Base-by-base conservation (phyloP, 1,284 basidiomycete species). In the Lentinus polychrous region DNA sequence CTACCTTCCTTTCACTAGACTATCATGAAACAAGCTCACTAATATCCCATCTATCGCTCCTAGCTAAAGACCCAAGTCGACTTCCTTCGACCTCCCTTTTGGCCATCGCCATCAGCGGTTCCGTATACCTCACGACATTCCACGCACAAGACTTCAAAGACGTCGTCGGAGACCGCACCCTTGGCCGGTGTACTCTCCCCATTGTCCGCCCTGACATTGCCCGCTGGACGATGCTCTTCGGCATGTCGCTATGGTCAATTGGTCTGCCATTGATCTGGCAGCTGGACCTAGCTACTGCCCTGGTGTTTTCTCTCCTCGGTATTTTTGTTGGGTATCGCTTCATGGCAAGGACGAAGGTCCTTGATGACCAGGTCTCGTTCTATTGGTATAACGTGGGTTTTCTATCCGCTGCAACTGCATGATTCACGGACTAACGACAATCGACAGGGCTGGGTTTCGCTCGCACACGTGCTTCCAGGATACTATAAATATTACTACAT, bases 71-170 rank as follows among this genome's bases (percentile, higher is more conserved):
- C 18, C 38, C 24, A 32, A 32, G 11, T 27, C 17, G 14, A 2
- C 17, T 32, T 7, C 20, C 22, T n/a, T 33, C 33, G 50, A 58
- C 41, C 14, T 52, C 60, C 7, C 31, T 53, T 1, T 27, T 54
- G n/a, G 49, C 65, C 11, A 55, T 65, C 18, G 18, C 46, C 8
- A 50, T 62, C 18, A 64, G 58, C 46, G 50, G 57, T 0, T 45
- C 52, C 5, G 56, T 68, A 14, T 58, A 66, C 39, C 35, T 60
- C 11, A 70, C 67, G 12, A 71, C 71, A 1, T 60, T 69, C 12
- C 69, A 72, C 20, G 60, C 67, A 18, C 71, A 72, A 39, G 69
- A 72, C 51, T 72, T 72, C 55, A 62, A 66, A 45, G 70, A 72
- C 48, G 57, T 60, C 32, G 60, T 66, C 1, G 70, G 70, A 10